Evolutionary conservation across 1,284 basidiomycete species (phyloP).

Genomic region (Ustilago vetiveriae): DNA sequence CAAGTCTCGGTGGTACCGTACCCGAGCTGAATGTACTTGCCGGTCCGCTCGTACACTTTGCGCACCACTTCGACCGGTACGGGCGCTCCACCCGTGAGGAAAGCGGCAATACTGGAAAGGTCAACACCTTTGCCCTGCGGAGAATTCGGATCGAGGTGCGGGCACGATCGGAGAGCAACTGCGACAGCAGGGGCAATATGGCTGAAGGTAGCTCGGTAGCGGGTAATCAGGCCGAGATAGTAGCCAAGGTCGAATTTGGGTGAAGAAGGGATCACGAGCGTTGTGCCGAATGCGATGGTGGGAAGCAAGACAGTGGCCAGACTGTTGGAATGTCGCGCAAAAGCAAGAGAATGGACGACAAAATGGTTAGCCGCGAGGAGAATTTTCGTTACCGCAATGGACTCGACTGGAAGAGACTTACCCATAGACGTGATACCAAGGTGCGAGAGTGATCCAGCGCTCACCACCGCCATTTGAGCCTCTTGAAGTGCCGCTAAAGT

Average conservation of each 20-base stretch:
- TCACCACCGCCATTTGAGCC: conserved; percentile 45
- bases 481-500: conserved; percentile 33
- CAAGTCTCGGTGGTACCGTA: conserved; percentile 55
- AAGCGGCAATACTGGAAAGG: conserved; percentile 64
- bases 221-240: conserved; percentile 65
- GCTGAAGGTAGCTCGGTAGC: conserved; percentile 65
- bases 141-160: conserved; percentile 45
- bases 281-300: conserved; percentile 65
- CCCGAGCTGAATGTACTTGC: conserved; percentile 65
- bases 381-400: too few relatives aligned
- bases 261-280: conserved; percentile 59
- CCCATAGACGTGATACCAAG: conserved; percentile 67
- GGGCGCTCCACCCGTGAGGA: conserved; percentile 68
- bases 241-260: conserved; percentile 65
- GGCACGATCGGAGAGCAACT: conserved; percentile 66
- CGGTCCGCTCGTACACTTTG: conserved; percentile 65
- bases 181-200: conserved; percentile 69
- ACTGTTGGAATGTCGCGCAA: conserved; percentile 2
- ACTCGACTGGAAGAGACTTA: too few relatives aligned
- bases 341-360: background rate
- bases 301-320: conserved; percentile 63
- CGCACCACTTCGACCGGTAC: conserved; percentile 65
- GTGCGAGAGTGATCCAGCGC: conserved; percentile 66
- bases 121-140: conserved; percentile 55
- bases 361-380: too few relatives aligned